phyloP scores from a whole-genome alignment of 495 filamentous ascomycete species.

The Penicillium verhagenii region DNA sequence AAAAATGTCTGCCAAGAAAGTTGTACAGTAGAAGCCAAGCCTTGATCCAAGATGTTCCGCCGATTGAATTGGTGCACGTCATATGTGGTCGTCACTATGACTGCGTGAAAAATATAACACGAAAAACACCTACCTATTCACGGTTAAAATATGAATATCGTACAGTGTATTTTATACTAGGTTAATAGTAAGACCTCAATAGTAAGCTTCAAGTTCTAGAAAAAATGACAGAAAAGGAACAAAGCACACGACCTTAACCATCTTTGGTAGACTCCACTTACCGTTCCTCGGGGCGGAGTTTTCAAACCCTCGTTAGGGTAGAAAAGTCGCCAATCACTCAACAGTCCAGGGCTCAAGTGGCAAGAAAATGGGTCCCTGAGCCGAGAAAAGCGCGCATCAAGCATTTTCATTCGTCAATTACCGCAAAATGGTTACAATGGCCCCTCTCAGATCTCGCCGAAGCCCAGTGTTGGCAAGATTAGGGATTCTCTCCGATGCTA shows the following conservation, averaged over 20 bases:
- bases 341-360: background rate
- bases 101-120: no score
- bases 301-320: background rate
- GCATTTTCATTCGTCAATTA: background rate
- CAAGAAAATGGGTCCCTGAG: background rate
- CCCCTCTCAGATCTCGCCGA: background rate
- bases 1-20: no score
- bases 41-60: no score
- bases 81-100: no score
- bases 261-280: background rate
- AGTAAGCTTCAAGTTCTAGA: no score
- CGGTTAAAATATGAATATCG: no score
- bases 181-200: no score
- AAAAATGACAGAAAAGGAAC: background rate
- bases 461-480: background rate
- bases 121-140: no score
- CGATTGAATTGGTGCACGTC: no score
- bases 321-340: background rate
- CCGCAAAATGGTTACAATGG: background rate
- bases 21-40: no score
- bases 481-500: background rate
- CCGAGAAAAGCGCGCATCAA: background rate
- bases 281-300: slow-evolving; percentile 1
- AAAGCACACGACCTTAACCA: background rate
- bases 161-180: no score